Evolutionary conservation across 164 flowering plant species (phyloP).

Genomic region (Stephania yunnanensis): DNA sequence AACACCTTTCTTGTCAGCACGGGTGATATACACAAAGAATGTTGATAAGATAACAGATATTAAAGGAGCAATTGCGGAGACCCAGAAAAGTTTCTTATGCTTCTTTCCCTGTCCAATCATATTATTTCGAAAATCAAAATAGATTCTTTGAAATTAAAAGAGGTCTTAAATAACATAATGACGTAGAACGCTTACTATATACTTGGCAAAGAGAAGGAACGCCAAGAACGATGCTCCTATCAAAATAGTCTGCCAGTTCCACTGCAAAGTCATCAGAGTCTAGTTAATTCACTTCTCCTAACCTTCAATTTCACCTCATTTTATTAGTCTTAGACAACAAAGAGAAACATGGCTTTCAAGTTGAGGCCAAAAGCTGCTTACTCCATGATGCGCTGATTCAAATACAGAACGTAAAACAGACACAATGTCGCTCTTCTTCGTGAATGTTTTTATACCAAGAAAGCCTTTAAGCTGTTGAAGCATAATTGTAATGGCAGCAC

Average conservation of each 20-base stretch:
- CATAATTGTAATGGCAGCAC: constrained; percentile 91
- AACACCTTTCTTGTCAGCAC: constrained; percentile 79
- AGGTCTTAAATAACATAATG: not conserved
- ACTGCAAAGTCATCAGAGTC: constrained; percentile 44
- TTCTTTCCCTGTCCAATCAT: constrained; percentile 60
- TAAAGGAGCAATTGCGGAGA: constrained; percentile 86
- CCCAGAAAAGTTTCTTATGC: constrained; percentile 81
- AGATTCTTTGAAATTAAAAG: not conserved
- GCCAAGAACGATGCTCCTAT: constrained; percentile 59
- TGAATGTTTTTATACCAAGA: constrained; percentile 68
- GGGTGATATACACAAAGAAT: constrained; percentile 74
- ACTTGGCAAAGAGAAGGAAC: constrained; percentile 68
- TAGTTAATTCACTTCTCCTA: constrained; percentile 3
- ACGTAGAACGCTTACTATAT: constrained; percentile 47
- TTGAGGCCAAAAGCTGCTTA: constrained; percentile 22
- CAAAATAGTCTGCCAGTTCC: constrained; percentile 93
- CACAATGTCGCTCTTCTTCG: constrained; percentile 66
- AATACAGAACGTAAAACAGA: constrained; percentile 70
- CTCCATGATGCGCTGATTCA: constrained; percentile 64
- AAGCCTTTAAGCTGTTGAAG: constrained; percentile 96
- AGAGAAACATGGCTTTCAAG: too few relatives aligned
- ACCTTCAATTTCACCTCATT: not conserved
- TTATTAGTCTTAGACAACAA: not conserved
- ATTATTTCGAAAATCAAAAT: constrained; percentile 13
- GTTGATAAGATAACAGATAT: constrained; percentile 77